These are phyloP conservation scores for Heritiera fomes DNA, from an alignment of 345 rosid genomes.

Conservation along the genomic window DNA sequence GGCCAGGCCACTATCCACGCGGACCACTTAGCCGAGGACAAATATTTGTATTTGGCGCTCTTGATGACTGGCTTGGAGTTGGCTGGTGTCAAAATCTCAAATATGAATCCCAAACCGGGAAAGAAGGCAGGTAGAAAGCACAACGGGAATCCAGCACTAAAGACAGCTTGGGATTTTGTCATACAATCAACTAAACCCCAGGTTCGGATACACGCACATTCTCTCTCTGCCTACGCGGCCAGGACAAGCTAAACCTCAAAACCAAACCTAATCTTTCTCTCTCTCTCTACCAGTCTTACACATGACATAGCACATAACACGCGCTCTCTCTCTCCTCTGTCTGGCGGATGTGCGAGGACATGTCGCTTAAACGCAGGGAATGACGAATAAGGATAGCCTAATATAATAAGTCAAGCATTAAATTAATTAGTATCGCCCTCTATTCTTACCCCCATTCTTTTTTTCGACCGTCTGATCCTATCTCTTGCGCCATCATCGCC, in stretches of 20 bases:
- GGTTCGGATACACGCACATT: neutral
- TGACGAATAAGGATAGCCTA: too few species aligned
- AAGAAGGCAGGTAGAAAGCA: too few species aligned
- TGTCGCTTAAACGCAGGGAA: neutral
- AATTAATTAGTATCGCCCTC: neutral
- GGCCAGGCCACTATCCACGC: too few species aligned
- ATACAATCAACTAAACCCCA: neutral
- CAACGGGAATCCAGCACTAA: neutral
- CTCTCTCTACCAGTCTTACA: too few species aligned
- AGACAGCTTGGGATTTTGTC: conserved; percentile 18
- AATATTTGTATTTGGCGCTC: too few species aligned
- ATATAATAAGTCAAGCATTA: neutral
- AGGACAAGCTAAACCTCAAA: neutral
- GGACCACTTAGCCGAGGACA: too few species aligned
- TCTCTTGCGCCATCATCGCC: neutral
- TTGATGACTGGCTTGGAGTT: too few species aligned
- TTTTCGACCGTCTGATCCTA: neutral
- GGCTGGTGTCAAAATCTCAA: too few species aligned
- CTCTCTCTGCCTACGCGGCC: too few species aligned
- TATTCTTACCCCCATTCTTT: neutral
- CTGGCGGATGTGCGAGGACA: neutral
- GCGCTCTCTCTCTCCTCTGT: neutral
- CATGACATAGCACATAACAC: too few species aligned
- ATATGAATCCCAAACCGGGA: too few species aligned
- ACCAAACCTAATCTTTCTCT: neutral